Evolutionary conservation across 176 grass and related monocot species (phyloP).

Genomic region (Echinochloa phyllopogon): DNA sequence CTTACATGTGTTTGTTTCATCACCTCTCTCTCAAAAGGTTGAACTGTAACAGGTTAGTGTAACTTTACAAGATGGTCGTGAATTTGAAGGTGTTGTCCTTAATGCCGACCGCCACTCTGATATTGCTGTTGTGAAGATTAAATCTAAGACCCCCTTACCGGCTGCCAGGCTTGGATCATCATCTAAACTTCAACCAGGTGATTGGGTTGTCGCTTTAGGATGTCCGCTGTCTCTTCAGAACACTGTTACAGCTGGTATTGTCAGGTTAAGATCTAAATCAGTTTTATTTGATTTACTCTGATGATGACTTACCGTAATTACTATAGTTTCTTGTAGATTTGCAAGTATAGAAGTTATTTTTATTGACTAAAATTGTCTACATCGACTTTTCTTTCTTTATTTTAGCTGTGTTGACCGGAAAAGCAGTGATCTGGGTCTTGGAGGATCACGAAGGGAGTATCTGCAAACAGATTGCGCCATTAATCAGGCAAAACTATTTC

Average conservation of each 20-base stretch:
- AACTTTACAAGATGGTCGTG: conserved; percentile 83
- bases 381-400: conserved; percentile 14
- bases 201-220: conserved; percentile 84
- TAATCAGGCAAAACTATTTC: conserved; percentile 55
- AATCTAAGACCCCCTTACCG: conserved; percentile 77
- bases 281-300: conserved; percentile 35
- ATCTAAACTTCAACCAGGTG: conserved; percentile 65
- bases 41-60: conserved; percentile 72
- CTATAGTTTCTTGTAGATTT: conserved; percentile 16
- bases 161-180: conserved; percentile 79
- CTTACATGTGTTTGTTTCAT: conserved; percentile 22
- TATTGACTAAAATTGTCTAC: conserved; percentile 16
- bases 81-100: conserved; percentile 66
- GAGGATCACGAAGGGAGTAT: conserved; percentile 78
- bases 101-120: conserved; percentile 71
- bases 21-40: conserved; percentile 22
- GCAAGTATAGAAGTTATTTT: conserved; percentile 25
- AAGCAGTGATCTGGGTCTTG: conserved; percentile 88
- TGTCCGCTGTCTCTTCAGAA: conserved; percentile 84
- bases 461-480: conserved; percentile 94
- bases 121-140: conserved; percentile 85
- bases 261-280: conserved; percentile 59
- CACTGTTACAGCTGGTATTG: conserved; percentile 93
- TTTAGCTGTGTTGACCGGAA: conserved; percentile 92
- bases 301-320: conserved; percentile 13